Base-by-base conservation (phyloP, 2,329 filamentous ascomycete species). In the Elsinoe arachidis region DNA sequence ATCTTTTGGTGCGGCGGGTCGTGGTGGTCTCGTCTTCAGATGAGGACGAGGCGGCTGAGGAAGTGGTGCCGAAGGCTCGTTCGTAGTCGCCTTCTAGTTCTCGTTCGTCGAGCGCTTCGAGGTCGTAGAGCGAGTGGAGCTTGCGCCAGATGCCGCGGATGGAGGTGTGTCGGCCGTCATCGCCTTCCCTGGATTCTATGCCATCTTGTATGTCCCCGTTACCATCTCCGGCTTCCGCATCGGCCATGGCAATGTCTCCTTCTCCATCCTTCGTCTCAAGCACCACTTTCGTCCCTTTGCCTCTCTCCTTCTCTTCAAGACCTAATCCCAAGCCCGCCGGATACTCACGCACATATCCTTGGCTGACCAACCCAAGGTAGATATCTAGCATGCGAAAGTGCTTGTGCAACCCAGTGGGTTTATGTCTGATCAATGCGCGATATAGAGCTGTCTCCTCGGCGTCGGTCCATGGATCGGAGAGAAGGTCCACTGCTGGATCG, bases 391-490 rank as follows among this genome's bases (percentile, higher is more conserved):
- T 91, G 60, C 89, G 86, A 69, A 96, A 95, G 71, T 96, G 90
- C 70, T 92, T 95, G 75, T 96, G 54, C 55, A 35, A 69, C 89
- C 90, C 92, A 39, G 92, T 92, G n/a, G 93, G 93, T 70, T 99
- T 99, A 87, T 88, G 96, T 68, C 85, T 82, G 62, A 97, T 91
- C 63, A 97, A 86, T 55, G 85, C 90, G 69, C 96, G 96, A 74
- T 96, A 90, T 0, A 99, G 79, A 39, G 90, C 91, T 1, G 89
- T 90, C 63, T 95, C 87, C 72, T 99, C 93, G 67, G 96, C 92
- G 66, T 96, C 91, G 3, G 90, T 96, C 93, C 93, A 99, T 23
- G 85, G 82, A 62, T 92, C 88, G 58, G 83, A 81, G 51, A 81
- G 71, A 3, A 78, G 67, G 60, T 83, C 74, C 6, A 63, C 60